A percentile compares a stretch with the other conserved stretches of the same genome.
phyloP scores from a whole-genome alignment of 352 stramenopile genomes.

The Hyaloperonospora brassicae region DNA sequence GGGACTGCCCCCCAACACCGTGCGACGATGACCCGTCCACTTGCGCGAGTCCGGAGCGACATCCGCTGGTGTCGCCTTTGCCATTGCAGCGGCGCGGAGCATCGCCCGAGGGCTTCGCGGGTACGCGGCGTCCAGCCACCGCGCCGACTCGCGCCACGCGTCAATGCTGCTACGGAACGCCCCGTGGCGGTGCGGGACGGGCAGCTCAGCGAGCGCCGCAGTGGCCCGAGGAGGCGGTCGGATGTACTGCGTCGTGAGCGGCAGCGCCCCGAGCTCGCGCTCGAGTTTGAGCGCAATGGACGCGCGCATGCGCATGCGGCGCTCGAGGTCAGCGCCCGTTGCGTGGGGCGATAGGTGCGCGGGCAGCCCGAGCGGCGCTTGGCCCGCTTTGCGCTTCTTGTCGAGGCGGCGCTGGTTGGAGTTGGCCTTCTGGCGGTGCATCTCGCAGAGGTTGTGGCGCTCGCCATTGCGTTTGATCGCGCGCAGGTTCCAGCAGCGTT shows the following conservation, averaged over 20 bases:
- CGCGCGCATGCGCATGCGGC: slow-evolving; percentile 29
- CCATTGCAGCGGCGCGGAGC: slow-evolving; percentile 28
- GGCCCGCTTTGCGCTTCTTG: slow-evolving; percentile 57
- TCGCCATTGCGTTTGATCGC: slow-evolving; percentile 79
- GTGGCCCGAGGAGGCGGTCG: slow-evolving; percentile 12
- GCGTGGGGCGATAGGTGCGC: slow-evolving; percentile 20
- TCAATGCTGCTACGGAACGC: slow-evolving; percentile 15
- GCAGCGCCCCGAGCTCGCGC: slow-evolving; percentile 21
- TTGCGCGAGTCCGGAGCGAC: slow-evolving; percentile 7
- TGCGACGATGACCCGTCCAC: no score
- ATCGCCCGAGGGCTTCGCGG: slow-evolving; percentile 33
- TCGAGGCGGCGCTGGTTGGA: slow-evolving; percentile 76
- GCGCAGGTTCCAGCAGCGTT: slow-evolving; percentile 72
- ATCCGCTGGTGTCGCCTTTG: slow-evolving; percentile 28
- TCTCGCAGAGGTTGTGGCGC: slow-evolving; percentile 78
- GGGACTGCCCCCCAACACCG: no score
- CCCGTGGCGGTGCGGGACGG: slow-evolving; percentile 2
- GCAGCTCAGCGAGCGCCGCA: slow-evolving; percentile 21
- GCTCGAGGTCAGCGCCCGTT: slow-evolving; percentile 21
- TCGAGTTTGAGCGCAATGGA: slow-evolving; percentile 35
- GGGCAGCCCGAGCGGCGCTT: slow-evolving; percentile 26
- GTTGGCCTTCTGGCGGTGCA: slow-evolving; percentile 78
- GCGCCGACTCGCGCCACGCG: slow-evolving; percentile 15
- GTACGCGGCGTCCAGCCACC: slow-evolving; percentile 24
- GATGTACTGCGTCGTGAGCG: slow-evolving; percentile 32